Percentiles rank a stretch among this genome's conserved stretches.
Conservation (phyloP, 148 eudicot genomes). For the Heliosperma pusillum region DNA sequence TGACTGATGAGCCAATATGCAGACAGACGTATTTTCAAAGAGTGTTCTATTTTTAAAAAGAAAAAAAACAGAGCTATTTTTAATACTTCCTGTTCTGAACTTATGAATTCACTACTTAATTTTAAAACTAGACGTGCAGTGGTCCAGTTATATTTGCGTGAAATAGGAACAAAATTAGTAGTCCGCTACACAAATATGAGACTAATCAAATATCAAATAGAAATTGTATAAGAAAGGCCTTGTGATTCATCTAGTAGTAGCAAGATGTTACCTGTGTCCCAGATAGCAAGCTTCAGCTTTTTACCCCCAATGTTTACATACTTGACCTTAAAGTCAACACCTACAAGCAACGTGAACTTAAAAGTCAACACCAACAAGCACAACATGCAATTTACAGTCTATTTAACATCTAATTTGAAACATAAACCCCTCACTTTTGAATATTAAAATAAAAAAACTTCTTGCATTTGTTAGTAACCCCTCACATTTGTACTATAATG, state of each 20-base stretch:
- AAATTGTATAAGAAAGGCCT: neutral
- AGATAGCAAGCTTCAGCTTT: slow-evolving; percentile 84
- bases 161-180: neutral
- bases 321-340: slow-evolving; percentile 86
- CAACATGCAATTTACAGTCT: neutral
- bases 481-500: neutral
- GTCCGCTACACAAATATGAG: neutral
- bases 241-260: neutral
- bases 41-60: neutral
- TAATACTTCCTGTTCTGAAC: neutral
- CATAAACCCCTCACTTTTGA: neutral
- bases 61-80: neutral
- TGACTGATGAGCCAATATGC: neutral
- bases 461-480: neutral
- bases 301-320: slow-evolving; percentile 74
- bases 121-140: too few relatives aligned
- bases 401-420: neutral
- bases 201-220: neutral
- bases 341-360: slow-evolving; percentile 45
- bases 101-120: neutral
- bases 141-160: neutral
- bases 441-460: too few relatives aligned
- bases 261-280: slow-evolving; percentile 76
- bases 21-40: neutral
- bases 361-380: slow-evolving; percentile 52